Base-by-base conservation (phyloP, 306 rosid species). In the Vigna unguiculata region DNA sequence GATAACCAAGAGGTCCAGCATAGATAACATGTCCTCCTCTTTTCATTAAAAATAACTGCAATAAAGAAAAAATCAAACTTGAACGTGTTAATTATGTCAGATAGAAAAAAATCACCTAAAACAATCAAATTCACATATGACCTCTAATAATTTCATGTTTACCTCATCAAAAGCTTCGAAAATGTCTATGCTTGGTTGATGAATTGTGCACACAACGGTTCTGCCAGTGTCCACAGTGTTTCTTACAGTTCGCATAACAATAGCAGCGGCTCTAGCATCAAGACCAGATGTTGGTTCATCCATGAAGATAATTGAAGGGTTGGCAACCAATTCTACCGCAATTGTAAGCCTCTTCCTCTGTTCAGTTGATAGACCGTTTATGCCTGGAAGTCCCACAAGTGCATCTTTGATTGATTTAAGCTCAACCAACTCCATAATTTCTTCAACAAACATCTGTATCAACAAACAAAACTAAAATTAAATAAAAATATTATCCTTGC, bases 331-430 rank as follows among this genome's bases (percentile, higher is more conserved):
- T 69, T 89, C 93, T 14, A 86, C 88, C 5, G 87, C 87, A 45
- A 85, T 86, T 9, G 90, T 89, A 34, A 89, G 85, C 58, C 93
- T 70, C 73, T 88, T 86, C 24, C 90, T 87, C 49, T 88, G 90
- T 68, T 86, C 93, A 9, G 74, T 84, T 11, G 93, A 84, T 60
- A 88, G 46, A 52, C 90, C 90, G 52, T 64, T 69, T 13, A 74
- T 67, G 14, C 90, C 85, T 40, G 87, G 82, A 59, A 71, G 72
- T 7, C 92, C 90, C 43, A 88, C 92, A n/a, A 88, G 36, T 17
- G 82, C 86, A 47, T 86, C 81, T 80, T 58, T 86, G 55, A 84
- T 73, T 38, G 69, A 66, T 40, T 86, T 82, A 62, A 88, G 92
- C 83, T 88, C 92, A 55, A 88, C 82, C 80, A 86, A 62, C 8